Evolutionary conservation across 371 early-diverging fungal genomes (phyloP).

Genomic region (Mortierella sp.): DNA sequence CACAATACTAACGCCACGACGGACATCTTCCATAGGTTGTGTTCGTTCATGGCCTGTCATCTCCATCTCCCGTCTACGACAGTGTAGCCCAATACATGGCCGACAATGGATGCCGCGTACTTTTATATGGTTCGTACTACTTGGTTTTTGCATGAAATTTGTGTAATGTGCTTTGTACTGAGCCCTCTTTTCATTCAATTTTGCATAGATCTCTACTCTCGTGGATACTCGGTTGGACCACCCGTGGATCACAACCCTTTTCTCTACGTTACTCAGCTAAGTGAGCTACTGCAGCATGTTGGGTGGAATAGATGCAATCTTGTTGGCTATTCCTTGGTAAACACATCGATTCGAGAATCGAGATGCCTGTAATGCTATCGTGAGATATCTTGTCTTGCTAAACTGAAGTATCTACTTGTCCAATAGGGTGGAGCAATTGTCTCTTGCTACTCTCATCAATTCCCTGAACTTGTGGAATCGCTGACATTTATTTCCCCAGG

Average conservation of each 20-base stretch:
- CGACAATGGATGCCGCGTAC: constrained; percentile 42
- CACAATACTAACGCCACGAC: not conserved
- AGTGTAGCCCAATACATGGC: constrained; percentile 39
- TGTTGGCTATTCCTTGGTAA: constrained; percentile 50
- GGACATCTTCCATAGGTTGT: constrained; percentile 24
- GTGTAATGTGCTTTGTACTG: not conserved
- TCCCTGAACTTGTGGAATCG: constrained; percentile 40
- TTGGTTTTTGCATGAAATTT: not conserved
- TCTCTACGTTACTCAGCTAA: constrained; percentile 44
- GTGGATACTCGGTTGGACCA: constrained; percentile 51
- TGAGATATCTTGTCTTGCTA: too few relatives aligned
- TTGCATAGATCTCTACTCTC: constrained; percentile 46
- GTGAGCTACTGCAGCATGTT: constrained; percentile 32
- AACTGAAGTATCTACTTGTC: not conserved
- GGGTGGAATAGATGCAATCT: constrained; percentile 48
- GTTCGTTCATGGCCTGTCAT: constrained; percentile 53
- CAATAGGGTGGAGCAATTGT: constrained; percentile 46
- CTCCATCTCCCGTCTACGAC: constrained; percentile 44
- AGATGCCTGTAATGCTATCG: too few relatives aligned
- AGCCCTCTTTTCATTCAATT: not conserved
- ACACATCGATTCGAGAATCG: not conserved
- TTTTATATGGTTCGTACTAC: constrained; percentile 38
- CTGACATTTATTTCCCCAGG: constrained; percentile 46
- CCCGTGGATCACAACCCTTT: constrained; percentile 37
- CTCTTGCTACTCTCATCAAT: constrained; percentile 31